A percentile compares a stretch with the other conserved stretches of the same genome.
Evolutionary conservation across 345 rosid genomes (phyloP).

Genomic region (Brassica cretica): DNA sequence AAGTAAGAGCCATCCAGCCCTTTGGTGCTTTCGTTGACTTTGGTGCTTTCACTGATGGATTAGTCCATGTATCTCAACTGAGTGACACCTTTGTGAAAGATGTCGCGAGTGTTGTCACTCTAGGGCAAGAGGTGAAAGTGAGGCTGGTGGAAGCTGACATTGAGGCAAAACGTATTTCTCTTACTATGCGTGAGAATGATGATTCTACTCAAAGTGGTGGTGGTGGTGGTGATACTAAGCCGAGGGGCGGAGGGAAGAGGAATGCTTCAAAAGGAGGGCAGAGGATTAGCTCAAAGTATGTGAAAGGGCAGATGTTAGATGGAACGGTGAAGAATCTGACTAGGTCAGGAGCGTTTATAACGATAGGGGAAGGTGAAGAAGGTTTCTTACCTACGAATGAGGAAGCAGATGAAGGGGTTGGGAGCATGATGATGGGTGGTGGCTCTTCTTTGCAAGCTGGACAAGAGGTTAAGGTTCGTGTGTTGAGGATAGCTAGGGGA

Average conservation of each 20-base stretch:
- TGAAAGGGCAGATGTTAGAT: slow-evolving; percentile 74
- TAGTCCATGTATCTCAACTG: slow-evolving; percentile 85
- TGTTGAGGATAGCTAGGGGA: slow-evolving; percentile 66
- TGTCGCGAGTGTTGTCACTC: slow-evolving; percentile 41
- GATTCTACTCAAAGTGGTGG: too few species aligned
- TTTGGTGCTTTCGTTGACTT: slow-evolving; percentile 85
- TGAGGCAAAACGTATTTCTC: slow-evolving; percentile 74
- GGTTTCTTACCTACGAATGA: slow-evolving; percentile 80
- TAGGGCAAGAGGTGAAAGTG: slow-evolving; percentile 89
- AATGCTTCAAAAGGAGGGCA: slow-evolving; percentile 44
- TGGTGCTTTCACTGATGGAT: slow-evolving; percentile 59
- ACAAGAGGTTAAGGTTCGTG: slow-evolving; percentile 75
- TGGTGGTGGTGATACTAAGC: slow-evolving; percentile 38
- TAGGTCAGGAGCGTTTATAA: slow-evolving; percentile 77
- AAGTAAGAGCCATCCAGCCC: slow-evolving; percentile 87
- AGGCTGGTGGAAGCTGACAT: slow-evolving; percentile 74
- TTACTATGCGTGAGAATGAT: slow-evolving; percentile 73
- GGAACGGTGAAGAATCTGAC: slow-evolving; percentile 78
- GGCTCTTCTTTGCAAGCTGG: slow-evolving; percentile 64
- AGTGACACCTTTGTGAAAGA: slow-evolving; percentile 83
- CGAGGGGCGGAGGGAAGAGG: slow-evolving; percentile 52
- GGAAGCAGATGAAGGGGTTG: slow-evolving; percentile 70
- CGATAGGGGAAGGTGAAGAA: slow-evolving; percentile 88
- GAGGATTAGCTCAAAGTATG: slow-evolving; percentile 54
- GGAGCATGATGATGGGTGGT: slow-evolving; percentile 58